A percentile compares a stretch with the other conserved stretches of the same genome.
These are phyloP conservation scores for Omphalotus guepiniiformis DNA, from an alignment of 768 basidiomycete species.

Conservation along the genomic window DNA sequence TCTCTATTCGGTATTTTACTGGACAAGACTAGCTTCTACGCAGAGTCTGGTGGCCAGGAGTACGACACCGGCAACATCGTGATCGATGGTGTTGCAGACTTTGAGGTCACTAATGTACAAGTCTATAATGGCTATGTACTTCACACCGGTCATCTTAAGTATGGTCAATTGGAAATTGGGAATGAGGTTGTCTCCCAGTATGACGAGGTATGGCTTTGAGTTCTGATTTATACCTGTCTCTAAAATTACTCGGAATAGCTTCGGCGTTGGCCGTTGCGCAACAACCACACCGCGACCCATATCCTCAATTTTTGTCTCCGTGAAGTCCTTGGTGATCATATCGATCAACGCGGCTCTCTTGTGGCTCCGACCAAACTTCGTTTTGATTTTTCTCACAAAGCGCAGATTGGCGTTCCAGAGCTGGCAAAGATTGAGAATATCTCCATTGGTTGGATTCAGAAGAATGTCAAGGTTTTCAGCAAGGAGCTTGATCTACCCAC, in stretches of 20 bases:
- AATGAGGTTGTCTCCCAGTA: slow-evolving; percentile 86
- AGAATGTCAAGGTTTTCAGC: slow-evolving; percentile 84
- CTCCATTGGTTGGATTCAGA: slow-evolving; percentile 85
- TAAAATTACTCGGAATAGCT: slow-evolving; percentile 41
- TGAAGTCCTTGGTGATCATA: slow-evolving; percentile 93
- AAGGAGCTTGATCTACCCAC: slow-evolving; percentile 76
- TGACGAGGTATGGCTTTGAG: slow-evolving; percentile 63
- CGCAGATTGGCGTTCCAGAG: slow-evolving; percentile 73
- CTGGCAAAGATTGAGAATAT: slow-evolving; percentile 79
- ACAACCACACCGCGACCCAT: slow-evolving; percentile 98
- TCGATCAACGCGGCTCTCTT: slow-evolving; percentile 97
- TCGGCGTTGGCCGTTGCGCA: slow-evolving; percentile 92
- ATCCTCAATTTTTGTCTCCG: slow-evolving; percentile 94
- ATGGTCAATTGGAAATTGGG: slow-evolving; percentile 75
- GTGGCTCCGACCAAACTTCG: slow-evolving; percentile 95
- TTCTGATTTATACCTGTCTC: no score
- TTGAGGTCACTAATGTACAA: slow-evolving; percentile 92
- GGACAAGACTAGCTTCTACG: slow-evolving; percentile 93
- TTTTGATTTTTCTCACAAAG: slow-evolving; percentile 98
- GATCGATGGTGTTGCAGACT: slow-evolving; percentile 87
- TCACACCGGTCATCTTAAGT: slow-evolving; percentile 87
- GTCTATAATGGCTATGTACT: slow-evolving; percentile 94
- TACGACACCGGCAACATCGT: slow-evolving; percentile 94
- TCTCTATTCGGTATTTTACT: slow-evolving; percentile 80
- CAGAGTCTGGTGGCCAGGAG: slow-evolving; percentile 97